A percentile compares a stretch with the other conserved stretches of the same genome.
Evolutionary conservation across 164 flowering plant genomes (phyloP).

Genomic region (Taxillus chinensis): DNA sequence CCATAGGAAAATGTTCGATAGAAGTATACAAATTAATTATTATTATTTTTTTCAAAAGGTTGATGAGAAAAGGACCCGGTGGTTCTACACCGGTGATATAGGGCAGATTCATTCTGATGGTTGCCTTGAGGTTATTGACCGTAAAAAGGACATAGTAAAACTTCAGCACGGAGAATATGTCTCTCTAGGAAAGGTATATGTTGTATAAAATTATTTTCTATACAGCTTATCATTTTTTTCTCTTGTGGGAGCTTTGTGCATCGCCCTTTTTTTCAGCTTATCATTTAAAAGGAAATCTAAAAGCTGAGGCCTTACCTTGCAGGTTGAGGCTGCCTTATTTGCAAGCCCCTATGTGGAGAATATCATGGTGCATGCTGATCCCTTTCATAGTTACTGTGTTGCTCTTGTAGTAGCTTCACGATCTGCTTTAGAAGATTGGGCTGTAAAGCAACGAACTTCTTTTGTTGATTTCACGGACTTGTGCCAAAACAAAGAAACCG

Average conservation of each 20-base stretch:
- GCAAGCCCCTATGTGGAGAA: constrained; percentile 80
- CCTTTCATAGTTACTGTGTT: constrained; percentile 87
- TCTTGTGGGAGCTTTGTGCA: not conserved
- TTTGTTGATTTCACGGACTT: constrained; percentile 50
- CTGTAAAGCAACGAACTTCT: constrained; percentile 39
- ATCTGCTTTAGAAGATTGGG: constrained; percentile 66
- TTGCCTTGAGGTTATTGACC: constrained; percentile 94
- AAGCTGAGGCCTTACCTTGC: constrained; percentile 17
- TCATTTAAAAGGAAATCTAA: not conserved
- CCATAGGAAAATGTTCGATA: not conserved
- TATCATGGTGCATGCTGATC: constrained; percentile 88
- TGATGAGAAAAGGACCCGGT: constrained; percentile 88
- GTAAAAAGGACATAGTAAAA: constrained; percentile 94
- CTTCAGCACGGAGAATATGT: constrained; percentile 99
- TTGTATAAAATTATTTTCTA: not conserved
- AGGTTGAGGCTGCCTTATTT: constrained; percentile 83
- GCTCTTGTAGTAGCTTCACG: constrained; percentile 82
- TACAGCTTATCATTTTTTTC: not conserved
- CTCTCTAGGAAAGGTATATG: constrained; percentile 83
- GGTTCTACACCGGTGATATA: constrained; percentile 95
- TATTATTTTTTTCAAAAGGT: constrained; percentile 31
- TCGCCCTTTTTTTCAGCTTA: no score
- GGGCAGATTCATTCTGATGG: constrained; percentile 91
- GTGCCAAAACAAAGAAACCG: constrained; percentile 55
- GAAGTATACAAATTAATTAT: not conserved